phyloP scores from a whole-genome alignment of 148 eudicot genomes.

The Vaccinium vitisidaea region DNA sequence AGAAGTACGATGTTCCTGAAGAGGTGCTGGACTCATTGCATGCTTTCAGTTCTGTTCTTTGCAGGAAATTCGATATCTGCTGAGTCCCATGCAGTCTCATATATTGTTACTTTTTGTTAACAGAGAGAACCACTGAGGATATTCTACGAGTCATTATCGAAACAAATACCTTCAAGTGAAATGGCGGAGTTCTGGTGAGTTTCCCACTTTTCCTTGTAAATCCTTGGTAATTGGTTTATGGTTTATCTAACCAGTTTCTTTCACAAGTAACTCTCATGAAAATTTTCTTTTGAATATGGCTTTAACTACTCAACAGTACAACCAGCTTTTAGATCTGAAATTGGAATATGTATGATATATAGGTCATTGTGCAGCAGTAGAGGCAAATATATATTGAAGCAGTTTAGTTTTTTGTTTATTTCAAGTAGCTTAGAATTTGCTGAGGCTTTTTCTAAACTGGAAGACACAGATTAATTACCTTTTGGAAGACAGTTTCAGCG shows the following conservation, averaged over 20 bases:
- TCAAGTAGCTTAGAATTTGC: not conserved
- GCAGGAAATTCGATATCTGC: not conserved
- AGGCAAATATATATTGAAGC: not conserved
- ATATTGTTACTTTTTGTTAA: conserved; percentile 17
- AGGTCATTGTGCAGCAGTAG: not conserved
- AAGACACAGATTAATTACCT: not conserved
- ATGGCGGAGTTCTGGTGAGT: conserved; percentile 98
- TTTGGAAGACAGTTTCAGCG: not conserved
- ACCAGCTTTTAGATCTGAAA: not conserved
- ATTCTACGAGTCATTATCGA: conserved; percentile 79
- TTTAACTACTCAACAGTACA: not conserved
- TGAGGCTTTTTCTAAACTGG: not conserved
- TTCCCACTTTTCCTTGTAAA: not conserved
- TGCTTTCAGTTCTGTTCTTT: conserved; percentile 4
- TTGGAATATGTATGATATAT: not conserved
- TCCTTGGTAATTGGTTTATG: not conserved
- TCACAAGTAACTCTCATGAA: not conserved
- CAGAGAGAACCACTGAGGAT: conserved; percentile 94
- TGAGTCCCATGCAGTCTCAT: not conserved
- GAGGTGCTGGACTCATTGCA: conserved; percentile 51
- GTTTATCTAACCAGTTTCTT: not conserved
- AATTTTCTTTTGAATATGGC: not conserved
- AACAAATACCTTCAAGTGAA: conserved; percentile 93
- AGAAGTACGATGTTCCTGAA: conserved; percentile 87
- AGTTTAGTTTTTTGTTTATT: not conserved